Percentiles rank a stretch among this genome's conserved stretches.
These are phyloP conservation scores for Acacia confusa DNA, from an alignment of 306 rosid genomes.

Conservation along the genomic window DNA sequence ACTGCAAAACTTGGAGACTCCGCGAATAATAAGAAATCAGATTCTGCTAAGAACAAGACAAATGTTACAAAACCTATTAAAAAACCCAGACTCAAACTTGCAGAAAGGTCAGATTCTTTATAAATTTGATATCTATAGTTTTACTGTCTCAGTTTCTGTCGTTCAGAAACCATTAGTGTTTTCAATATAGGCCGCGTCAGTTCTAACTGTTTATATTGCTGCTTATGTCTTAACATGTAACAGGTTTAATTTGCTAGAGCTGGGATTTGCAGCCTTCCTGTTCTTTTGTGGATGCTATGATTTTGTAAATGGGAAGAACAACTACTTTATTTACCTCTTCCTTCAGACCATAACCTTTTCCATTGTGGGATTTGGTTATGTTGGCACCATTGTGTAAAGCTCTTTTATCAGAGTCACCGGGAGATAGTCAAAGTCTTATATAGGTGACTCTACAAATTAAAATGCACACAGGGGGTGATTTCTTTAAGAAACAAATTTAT, in stretches of 20 bases:
- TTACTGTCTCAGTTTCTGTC: background rate
- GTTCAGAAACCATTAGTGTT: background rate
- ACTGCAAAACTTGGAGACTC: constrained; percentile 96
- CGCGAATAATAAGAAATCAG: constrained; percentile 66
- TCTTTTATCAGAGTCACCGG: constrained; percentile 1
- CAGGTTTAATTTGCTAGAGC: constrained; percentile 84
- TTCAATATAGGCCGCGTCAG: too few species aligned
- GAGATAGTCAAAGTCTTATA: constrained; percentile 29
- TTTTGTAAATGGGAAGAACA: constrained; percentile 85
- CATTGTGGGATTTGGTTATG: constrained; percentile 86
- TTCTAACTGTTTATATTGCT: background rate
- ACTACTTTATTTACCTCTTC: constrained; percentile 90
- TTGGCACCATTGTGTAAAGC: constrained; percentile 93
- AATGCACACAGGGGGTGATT: constrained; percentile 26
- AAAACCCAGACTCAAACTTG: constrained; percentile 61
- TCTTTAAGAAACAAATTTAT: constrained; percentile 36
- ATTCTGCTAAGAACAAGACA: constrained; percentile 69
- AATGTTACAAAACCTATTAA: constrained; percentile 47
- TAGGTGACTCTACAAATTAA: constrained; percentile 35
- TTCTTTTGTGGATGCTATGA: constrained; percentile 98
- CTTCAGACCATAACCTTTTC: constrained; percentile 83
- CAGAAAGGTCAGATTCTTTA: constrained; percentile 57
- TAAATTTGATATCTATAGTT: background rate
- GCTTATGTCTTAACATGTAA: constrained; percentile 7
- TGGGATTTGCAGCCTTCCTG: constrained; percentile 86